Base-by-base conservation (phyloP, 2,329 filamentous ascomycete species). In the Akanthomyces dipterigenus region DNA sequence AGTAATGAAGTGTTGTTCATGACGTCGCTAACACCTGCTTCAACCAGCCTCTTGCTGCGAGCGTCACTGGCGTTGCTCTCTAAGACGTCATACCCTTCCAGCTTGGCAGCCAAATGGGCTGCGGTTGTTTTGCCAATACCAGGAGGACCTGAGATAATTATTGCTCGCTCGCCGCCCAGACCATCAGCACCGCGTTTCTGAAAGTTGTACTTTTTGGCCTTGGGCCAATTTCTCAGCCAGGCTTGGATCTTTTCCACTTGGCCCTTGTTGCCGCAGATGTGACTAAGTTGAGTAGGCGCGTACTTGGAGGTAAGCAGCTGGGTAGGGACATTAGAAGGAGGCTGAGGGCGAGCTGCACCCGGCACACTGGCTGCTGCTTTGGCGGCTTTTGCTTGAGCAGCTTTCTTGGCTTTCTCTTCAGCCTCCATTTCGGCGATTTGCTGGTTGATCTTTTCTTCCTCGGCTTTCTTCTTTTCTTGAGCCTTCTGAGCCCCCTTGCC, bases 111-210 rank as follows among this genome's bases (percentile, higher is more conserved):
- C 34, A 99, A 80, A 77, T 99, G 95, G 26, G 95, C 95, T 55
- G 96, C 91, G 36, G 95, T 99, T 2, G 95, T 99, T 77, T 99
- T 99, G 67, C 95, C 95, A 66, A 99, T 96, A 20, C 95, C 95
- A 34, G 95, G 95, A 18, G 95, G 93, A 0, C 95, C 95, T 66
- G 96, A 93, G 60, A 99, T 88, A 72, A 98, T 96, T 66, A 98
- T 88, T n/a, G 93, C 91, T 65, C 95, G 88, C 68, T 89, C 90
- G 0, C 82, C 82, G 38, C 93, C 93, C 71, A 88, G 88, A 1
- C 93, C 95, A 73, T 98, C 93, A 11, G 89, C 82, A 0, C 95
- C 95, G 63, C 87, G 85, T 68, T 88, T 85, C 71, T 92, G 88
- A 75, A 99, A 99, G 56, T 89, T 81, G 63, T 85, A 88, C 71